A percentile compares a stretch with the other conserved stretches of the same genome.
These are phyloP conservation scores for Penicillium cosmopolitanum DNA, from an alignment of 495 filamentous ascomycete species.

Conservation along the genomic window DNA sequence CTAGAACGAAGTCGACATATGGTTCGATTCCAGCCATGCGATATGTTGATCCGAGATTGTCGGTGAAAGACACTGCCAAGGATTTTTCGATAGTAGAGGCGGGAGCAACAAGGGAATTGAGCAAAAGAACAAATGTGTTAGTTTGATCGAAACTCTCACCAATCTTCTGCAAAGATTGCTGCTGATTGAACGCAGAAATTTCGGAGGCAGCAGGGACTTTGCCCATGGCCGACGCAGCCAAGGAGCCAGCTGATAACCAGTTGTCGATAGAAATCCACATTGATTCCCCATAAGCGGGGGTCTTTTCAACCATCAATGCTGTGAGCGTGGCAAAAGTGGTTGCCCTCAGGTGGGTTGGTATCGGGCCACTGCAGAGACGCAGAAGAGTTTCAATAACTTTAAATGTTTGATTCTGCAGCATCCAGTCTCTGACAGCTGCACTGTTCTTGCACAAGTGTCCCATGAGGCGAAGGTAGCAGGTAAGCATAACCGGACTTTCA, in stretches of 20 bases:
- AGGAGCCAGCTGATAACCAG: slow-evolving; percentile 63
- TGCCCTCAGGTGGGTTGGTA: slow-evolving; percentile 75
- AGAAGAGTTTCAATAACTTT: slow-evolving; percentile 68
- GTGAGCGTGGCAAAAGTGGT: slow-evolving; percentile 71
- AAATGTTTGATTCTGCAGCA: slow-evolving; percentile 65
- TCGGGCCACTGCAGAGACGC: slow-evolving; percentile 66
- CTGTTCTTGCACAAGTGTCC: slow-evolving; percentile 75
- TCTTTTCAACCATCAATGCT: slow-evolving; percentile 69
- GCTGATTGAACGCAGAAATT: slow-evolving; percentile 49
- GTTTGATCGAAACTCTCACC: slow-evolving; percentile 75
- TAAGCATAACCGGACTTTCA: slow-evolving; percentile 88
- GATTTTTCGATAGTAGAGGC: slow-evolving; percentile 46
- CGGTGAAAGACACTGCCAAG: slow-evolving; percentile 82
- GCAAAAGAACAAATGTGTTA: slow-evolving; percentile 75
- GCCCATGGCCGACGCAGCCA: slow-evolving; percentile 37
- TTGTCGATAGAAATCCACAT: slow-evolving; percentile 75
- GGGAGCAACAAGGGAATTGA: slow-evolving; percentile 69
- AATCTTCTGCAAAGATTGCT: slow-evolving; percentile 60
- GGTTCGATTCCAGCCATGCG: slow-evolving; percentile 87
- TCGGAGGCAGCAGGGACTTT: slow-evolving; percentile 41
- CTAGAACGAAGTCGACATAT: slow-evolving; percentile 88
- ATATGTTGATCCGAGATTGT: slow-evolving; percentile 76
- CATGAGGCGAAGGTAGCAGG: slow-evolving; percentile 87
- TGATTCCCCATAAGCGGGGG: slow-evolving; percentile 56
- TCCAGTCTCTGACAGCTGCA: slow-evolving; percentile 64